Conservation (phyloP, 1,139 yeast genomes). For the Candida neerlandica region DNA sequence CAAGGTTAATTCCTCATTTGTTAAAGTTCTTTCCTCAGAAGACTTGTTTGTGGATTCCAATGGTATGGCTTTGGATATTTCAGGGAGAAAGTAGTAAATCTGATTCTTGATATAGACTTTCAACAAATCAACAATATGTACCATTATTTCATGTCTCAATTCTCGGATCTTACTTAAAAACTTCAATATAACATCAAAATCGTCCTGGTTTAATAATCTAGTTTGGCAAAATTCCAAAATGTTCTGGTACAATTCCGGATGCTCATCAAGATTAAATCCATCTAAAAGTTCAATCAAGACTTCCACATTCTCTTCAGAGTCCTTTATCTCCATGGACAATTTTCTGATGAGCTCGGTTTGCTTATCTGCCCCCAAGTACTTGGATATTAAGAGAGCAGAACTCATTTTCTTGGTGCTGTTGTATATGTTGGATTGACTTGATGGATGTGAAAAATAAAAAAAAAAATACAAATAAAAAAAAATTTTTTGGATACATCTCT, state of each 20-base stretch:
- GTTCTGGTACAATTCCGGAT: slow-evolving; percentile 22
- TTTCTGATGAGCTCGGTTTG: slow-evolving; percentile 28
- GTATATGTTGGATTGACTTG: background rate
- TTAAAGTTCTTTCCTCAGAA: background rate
- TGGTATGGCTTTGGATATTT: slow-evolving; percentile 7
- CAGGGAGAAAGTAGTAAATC: slow-evolving; percentile 10
- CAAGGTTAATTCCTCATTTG: slow-evolving; percentile 7
- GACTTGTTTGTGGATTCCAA: background rate
- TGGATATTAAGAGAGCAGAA: slow-evolving; percentile 30
- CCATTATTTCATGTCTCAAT: slow-evolving; percentile 22
- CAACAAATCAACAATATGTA: slow-evolving; percentile 14
- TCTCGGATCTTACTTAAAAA: slow-evolving; percentile 22
- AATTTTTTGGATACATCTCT: background rate
- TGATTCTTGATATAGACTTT: slow-evolving; percentile 11
- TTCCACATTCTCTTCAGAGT: slow-evolving; percentile 21
- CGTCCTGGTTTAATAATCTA: slow-evolving; percentile 12
- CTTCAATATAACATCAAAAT: slow-evolving; percentile 17
- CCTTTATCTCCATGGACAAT: slow-evolving; percentile 22
- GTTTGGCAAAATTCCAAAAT: slow-evolving; percentile 23
- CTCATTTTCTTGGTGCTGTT: slow-evolving; percentile 6
- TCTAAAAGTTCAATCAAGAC: slow-evolving; percentile 40
- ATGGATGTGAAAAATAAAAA: slow-evolving; percentile 6
- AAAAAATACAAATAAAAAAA: background rate
- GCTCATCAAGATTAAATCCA: slow-evolving; percentile 25
- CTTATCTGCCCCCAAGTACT: slow-evolving; percentile 30